These are phyloP conservation scores for Candida hispaniensis DNA, from an alignment of 805 yeast species.

Conservation along the genomic window DNA sequence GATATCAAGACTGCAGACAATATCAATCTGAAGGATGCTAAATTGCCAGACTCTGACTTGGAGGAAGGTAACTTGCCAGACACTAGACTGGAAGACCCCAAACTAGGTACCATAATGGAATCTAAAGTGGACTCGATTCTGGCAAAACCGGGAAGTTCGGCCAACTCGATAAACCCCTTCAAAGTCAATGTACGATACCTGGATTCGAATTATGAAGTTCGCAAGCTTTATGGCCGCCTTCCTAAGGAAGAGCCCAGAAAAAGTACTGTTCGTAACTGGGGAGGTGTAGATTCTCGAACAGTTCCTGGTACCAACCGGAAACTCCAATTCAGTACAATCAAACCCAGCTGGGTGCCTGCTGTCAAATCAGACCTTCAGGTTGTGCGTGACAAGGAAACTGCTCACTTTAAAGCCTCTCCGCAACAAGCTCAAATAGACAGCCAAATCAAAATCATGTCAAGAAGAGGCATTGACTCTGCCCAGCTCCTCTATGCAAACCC, in stretches of 20 bases:
- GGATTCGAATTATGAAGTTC: conserved; percentile 9
- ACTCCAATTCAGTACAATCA: conserved; percentile 54
- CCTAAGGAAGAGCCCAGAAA: conserved; percentile 11
- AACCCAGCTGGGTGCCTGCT: conserved; percentile 75
- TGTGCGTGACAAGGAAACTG: conserved; percentile 55
- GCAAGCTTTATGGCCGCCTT: conserved; percentile 8
- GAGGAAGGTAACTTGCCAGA: conserved; percentile 12
- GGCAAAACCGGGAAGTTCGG: not conserved
- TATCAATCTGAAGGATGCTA: too few relatives aligned
- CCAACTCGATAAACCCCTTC: conserved; percentile 3
- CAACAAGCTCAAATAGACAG: conserved; percentile 33
- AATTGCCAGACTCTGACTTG: too few relatives aligned
- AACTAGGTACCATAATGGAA: conserved; percentile 4
- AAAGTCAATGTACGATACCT: conserved; percentile 3
- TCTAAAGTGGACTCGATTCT: too few relatives aligned
- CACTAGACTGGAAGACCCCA: conserved; percentile 1
- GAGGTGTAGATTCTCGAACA: conserved; percentile 61
- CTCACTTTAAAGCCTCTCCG: conserved; percentile 24
- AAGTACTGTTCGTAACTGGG: conserved; percentile 39
- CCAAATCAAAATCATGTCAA: conserved; percentile 57
- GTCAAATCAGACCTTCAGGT: conserved; percentile 42
- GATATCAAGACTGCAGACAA: too few relatives aligned
- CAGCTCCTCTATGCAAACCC: conserved; percentile 43
- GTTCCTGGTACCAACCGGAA: conserved; percentile 69
- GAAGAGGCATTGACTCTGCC: conserved; percentile 28